Conservation (phyloP, 306 rosid genomes). For the Prinsepia uniflora region DNA sequence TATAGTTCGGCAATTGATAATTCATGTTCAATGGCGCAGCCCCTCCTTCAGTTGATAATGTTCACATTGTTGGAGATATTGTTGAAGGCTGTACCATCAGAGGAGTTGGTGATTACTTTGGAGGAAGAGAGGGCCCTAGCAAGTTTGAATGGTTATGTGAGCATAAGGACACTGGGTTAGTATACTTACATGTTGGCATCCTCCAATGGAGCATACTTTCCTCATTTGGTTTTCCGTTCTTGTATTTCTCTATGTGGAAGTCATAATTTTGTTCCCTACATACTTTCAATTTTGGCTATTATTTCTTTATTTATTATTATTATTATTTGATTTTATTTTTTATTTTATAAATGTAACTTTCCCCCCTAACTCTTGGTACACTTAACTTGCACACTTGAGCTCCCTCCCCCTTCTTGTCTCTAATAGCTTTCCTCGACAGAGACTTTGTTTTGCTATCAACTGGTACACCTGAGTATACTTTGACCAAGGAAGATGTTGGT, state of each 20-base stretch:
- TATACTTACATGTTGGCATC: constrained; percentile 20
- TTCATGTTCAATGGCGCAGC: constrained; percentile 44
- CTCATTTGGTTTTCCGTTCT: constrained; percentile 8
- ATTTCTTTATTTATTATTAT: neutral
- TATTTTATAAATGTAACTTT: neutral
- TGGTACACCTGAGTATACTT: constrained; percentile 77
- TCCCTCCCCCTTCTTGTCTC: constrained; percentile 10
- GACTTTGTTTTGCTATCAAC: constrained; percentile 55
- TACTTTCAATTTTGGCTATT: neutral
- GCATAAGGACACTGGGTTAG: constrained; percentile 70
- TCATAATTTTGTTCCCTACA: constrained; percentile 15
- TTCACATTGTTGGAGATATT: constrained; percentile 72
- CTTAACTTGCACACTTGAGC: constrained; percentile 10
- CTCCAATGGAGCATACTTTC: constrained; percentile 11
- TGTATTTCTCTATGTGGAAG: constrained; percentile 20
- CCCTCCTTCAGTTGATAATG: constrained; percentile 81
- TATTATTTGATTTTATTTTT: neutral
- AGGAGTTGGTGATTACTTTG: constrained; percentile 94
- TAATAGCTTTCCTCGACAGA: constrained; percentile 45
- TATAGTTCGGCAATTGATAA: neutral
- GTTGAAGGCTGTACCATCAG: constrained; percentile 72
- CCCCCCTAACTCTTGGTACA: neutral
- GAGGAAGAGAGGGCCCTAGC: constrained; percentile 99
- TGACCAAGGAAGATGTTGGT: constrained; percentile 90
- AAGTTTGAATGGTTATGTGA: constrained; percentile 89